Base-by-base conservation (phyloP, 495 filamentous ascomycete genomes). In the Neurospora cerealis region DNA sequence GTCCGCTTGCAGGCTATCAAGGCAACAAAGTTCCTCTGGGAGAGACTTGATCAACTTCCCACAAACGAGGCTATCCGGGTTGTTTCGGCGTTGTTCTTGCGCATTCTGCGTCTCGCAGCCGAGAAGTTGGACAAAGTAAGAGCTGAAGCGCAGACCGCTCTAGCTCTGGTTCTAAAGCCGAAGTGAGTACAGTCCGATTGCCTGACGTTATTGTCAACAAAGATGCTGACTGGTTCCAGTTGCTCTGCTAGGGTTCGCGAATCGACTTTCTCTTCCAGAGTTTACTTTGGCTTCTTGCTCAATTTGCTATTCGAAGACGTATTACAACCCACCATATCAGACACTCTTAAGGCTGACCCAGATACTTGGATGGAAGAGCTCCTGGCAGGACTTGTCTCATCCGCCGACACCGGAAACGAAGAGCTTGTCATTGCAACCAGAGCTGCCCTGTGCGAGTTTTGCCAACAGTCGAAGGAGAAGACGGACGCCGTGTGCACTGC, bases 71-170 rank as follows among this genome's bases (percentile, higher is more conserved):
- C 15, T 37, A 19, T 70, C 3, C 60, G 74, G 62, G 40, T 79
- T 15, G 78, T 83, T 9, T 74, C 76, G 2, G 71, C 41, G 7
- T 75, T 86, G 15, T 83, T 86, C 72, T 75, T 83, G 13, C 80
- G 81, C 54, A 83, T 97, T 10, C 85, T 91, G 69, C 86, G 94
- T 13, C 82, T 97, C 36, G 90, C 93, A 28, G 87, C 91, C 0
- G 96, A 98, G 81, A 97, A 96, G 79, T 86, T 98, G 5, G 96
- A 99, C 79, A 92, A 93, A 73, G 89, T 98, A 39, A 88, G 96
- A 44, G 80, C 88, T 3, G 88, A 90, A 77, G 94, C 94, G 3
- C 85, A 88, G 72, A 78, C 79, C 37, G 81, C 85, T 5, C 70
- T 90, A 72, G 75, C 79, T 36, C 71, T 84, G 74, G 71, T 80